Conservation (phyloP, 2,329 filamentous ascomycete species). For the Paraconiothyrium sp. region DNA sequence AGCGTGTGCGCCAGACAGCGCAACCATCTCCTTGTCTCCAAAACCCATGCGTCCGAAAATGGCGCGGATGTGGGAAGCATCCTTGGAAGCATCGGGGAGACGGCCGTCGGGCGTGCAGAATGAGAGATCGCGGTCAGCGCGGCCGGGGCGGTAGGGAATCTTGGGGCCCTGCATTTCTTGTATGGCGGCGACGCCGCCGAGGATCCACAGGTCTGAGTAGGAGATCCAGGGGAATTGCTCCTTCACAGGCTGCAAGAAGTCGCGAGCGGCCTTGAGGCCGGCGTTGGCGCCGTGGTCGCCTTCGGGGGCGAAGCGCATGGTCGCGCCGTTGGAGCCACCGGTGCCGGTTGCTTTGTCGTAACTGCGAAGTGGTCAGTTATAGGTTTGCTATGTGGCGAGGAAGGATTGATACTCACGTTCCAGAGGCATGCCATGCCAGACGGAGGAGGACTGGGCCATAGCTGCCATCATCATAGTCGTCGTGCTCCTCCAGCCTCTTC, state of each 20-base stretch:
- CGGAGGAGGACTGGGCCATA: slow-evolving; percentile 92
- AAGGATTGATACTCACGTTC: slow-evolving; percentile 64
- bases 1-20: slow-evolving; percentile 84
- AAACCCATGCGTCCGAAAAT: slow-evolving; percentile 99
- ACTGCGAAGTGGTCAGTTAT: slow-evolving; percentile 37
- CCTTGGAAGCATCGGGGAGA: slow-evolving; percentile 82
- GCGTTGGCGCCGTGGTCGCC: slow-evolving; percentile 92
- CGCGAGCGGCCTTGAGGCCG: slow-evolving; percentile 83
- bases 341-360: slow-evolving; percentile 89
- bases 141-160: slow-evolving; percentile 89
- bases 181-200: slow-evolving; percentile 83
- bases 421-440: slow-evolving; percentile 92
- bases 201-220: slow-evolving; percentile 97
- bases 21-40: slow-evolving; percentile 96
- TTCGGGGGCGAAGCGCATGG: slow-evolving; percentile 95
- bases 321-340: slow-evolving; percentile 94
- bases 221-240: slow-evolving; percentile 92
- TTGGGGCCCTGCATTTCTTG: slow-evolving; percentile 94
- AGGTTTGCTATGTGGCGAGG: neutral
- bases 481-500: slow-evolving; percentile 80
- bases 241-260: slow-evolving; percentile 94
- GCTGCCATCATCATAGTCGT: slow-evolving; percentile 95
- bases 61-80: slow-evolving; percentile 79
- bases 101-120: slow-evolving; percentile 95
- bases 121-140: slow-evolving; percentile 77